Evolutionary conservation across 2,329 filamentous ascomycete species (phyloP), one percentile per base, ranked within the genome.

Genomic region (Aspergillus piperis): DNA sequence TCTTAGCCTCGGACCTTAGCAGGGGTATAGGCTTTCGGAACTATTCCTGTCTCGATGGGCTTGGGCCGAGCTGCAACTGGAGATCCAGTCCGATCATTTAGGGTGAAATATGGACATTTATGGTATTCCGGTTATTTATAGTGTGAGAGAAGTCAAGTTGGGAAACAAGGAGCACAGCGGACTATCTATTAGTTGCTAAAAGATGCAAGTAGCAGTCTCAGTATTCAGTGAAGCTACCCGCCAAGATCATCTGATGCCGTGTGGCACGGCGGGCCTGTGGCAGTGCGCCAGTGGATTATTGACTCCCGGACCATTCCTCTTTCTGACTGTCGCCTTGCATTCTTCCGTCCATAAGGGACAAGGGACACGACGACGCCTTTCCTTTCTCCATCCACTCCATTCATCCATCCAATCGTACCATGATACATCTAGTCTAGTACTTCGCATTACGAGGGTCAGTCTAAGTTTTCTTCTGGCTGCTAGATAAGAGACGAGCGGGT

Each of bases 231-330:
- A 44, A 44, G 41, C 41, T 44, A 32, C 15, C 48, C 23, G 48
- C 17, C 50, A 54, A 44, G 52, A 41, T 19, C 36, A 54, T 54
- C 52, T 30, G 52, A 54, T 42, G 51, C 32, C 21, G n/a, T 52
- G 50, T 52, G 50, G 50, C 50, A 52, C 50, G 17, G 50, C 17
- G 25, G 41, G 51, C 41, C 52, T 19, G 41, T 44, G 30, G 30
- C 30, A 53, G 36, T 53, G 36, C 47, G 25, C 41, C 41, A 11
- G n/a, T 44, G 41, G 8, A 44, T 44, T 44, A 19, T 44, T 44
- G 41, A 44, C 10, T 30, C 47, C 47, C 25, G 47, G n/a, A 13
- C n/a, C 27, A 50, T 50, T 17, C 41, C 41, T 21, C 27, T 30
- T 19, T 21, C 27, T 19, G 15, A 23, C 10, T 49, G 21, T 17